Base-by-base conservation (phyloP, 139 green algal species). In the Auxenochlorella pyrenoidosa region DNA sequence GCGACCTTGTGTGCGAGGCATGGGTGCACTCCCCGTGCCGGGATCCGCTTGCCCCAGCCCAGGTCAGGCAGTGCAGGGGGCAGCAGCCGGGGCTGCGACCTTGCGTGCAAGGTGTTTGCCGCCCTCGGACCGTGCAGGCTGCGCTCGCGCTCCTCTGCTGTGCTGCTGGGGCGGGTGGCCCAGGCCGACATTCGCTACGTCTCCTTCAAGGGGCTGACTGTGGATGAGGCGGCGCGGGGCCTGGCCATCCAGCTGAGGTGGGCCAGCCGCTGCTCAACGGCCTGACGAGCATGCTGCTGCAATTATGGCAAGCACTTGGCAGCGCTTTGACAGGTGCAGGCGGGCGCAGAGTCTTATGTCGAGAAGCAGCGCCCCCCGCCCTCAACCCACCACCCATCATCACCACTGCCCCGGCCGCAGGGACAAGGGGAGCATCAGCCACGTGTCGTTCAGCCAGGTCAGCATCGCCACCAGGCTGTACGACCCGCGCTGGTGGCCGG, bases 361-460 rank as follows among this genome's bases (percentile, higher is more conserved):
- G n/a, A n/a, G n/a, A n/a, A n/a, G n/a, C n/a, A n/a, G n/a, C n/a
- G n/a, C n/a, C n/a, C n/a, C n/a, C n/a, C n/a, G n/a, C n/a, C n/a
- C n/a, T n/a, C n/a, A n/a, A n/a, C n/a, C n/a, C n/a, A n/a, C n/a
- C n/a, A n/a, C n/a, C n/a, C n/a, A n/a, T n/a, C n/a, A n/a, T n/a
- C n/a, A n/a, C n/a, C n/a, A n/a, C n/a, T 54, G 47, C 66, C 68
- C 66, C 68, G n/a, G 10, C n/a, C 34, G 71, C 38, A 78, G 91
- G 3, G 91, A 94, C 47, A 36, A 68, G 16, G 91, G 91, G 58
- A 51, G n/a, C 70, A 60, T 94, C 38, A 41, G 13, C 4, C 58
- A 89, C 72, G 75, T 94, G 21, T n/a, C 58, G 5, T 93, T 94
- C 65, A 8, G 1, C 6, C 66, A 81, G 51, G 73, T 92, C n/a